Evolutionary conservation across 345 rosid species (phyloP).

Genomic region (Aquilaria yunnanensis): DNA sequence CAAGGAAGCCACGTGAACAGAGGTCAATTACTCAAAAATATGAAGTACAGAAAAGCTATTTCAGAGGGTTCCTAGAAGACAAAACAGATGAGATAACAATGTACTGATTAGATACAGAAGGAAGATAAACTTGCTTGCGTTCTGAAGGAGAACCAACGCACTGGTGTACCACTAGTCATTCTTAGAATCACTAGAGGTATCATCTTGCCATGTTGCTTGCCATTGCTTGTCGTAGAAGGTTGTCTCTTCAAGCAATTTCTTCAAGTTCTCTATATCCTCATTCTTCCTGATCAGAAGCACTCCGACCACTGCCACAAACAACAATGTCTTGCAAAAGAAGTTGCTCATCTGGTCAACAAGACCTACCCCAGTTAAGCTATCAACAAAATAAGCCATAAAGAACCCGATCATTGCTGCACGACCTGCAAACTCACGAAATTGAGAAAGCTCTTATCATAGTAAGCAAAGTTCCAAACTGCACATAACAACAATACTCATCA

Average conservation of each 20-base stretch:
- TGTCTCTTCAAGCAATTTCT: conserved; percentile 72
- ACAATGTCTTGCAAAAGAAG: conserved; percentile 88
- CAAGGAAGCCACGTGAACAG: too few relatives aligned
- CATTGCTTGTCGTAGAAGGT: conserved; percentile 92
- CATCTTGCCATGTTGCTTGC: conserved; percentile 93
- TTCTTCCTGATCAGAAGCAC: conserved; percentile 78
- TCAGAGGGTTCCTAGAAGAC: too few relatives aligned
- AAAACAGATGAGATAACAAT: too few relatives aligned
- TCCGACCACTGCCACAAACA: conserved; percentile 80
- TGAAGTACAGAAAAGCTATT: too few relatives aligned
- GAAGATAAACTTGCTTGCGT: too few relatives aligned
- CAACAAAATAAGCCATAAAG: conserved; percentile 97
- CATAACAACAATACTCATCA: neutral
- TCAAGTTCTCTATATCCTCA: conserved; percentile 69
- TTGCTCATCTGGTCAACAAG: conserved; percentile 97
- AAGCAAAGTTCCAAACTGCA: neutral
- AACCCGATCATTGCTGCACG: conserved; percentile 97
- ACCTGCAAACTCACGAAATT: conserved; percentile 39
- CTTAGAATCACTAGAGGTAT: conserved; percentile 19
- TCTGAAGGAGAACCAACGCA: neutral
- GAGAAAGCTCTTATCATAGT: neutral
- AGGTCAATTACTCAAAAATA: too few relatives aligned
- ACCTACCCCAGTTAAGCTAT: conserved; percentile 91
- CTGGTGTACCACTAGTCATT: conserved; percentile 11
- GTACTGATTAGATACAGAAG: too few relatives aligned